Base-by-base conservation (phyloP, 306 rosid genomes). In the Sophora flavescens region DNA sequence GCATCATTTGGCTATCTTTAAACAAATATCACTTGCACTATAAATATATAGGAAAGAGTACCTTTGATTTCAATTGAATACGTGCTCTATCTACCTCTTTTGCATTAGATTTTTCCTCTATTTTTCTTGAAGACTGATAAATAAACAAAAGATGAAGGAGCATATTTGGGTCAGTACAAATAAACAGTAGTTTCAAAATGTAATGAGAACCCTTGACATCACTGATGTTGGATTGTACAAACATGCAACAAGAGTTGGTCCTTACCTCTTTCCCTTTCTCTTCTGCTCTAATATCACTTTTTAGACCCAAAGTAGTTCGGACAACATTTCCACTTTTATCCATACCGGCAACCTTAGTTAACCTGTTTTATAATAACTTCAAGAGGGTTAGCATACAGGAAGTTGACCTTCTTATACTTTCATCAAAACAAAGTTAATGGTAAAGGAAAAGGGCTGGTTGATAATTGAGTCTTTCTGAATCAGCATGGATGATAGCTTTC, bases 61-160 rank as follows among this genome's bases (percentile, higher is more conserved):
- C 93, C 96, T 90, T 88, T 68, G 86, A 84, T 80, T 86, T 92
- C 48, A 79, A 76, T 80, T 87, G 96, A 75, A 70, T 68, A 48
- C 75, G 81, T 17, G 68, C 63, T 76, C 81, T 87, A 68, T 73
- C 88, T 14, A 74, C 80, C 83, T 76, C 85, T 76, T 57, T 73
- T 10, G 78, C 75, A 72, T 72, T 74, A 7, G 71, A 30, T 77
- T 90, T 88, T 62, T 70, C 89, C 62, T 78, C 88, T 59, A 74
- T 32, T 81, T 83, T 88, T 66, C 77, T 77, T 56, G 75, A 60
- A 66, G 76, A 62, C 90, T 86, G 56, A 54, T 33, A 3, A 45
- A 50, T 45, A 33, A 14, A 52, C 64, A 76, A 75, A 41, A 11
- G 0, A 26, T 26, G 9, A 57, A 58, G 57, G 56, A 53, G 35